Evolutionary conservation across 192 early-diverging fungal species (phyloP).

Genomic region (Backusella morwellensis): DNA sequence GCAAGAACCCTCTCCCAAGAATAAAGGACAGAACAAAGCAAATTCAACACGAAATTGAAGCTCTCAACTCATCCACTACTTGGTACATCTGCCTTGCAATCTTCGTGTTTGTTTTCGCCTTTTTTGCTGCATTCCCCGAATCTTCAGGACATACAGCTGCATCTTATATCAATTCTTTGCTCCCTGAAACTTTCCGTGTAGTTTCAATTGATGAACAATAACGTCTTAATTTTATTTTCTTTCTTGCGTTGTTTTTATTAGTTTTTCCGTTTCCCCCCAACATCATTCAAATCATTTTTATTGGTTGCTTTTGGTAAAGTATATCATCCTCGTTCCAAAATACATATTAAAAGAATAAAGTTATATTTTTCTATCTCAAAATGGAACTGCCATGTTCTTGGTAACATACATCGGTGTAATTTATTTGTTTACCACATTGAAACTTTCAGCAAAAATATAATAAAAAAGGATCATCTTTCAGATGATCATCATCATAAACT

Average conservation of each 20-base stretch:
- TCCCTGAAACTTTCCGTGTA: constrained; percentile 11
- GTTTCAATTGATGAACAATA: background rate
- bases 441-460: no score
- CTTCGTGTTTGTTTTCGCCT: background rate
- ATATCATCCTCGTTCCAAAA: no score
- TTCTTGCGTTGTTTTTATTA: background rate
- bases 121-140: constrained; percentile 14
- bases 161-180: constrained; percentile 20
- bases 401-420: no score
- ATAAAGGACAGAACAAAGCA: background rate
- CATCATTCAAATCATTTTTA: background rate
- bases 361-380: no score
- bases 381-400: no score
- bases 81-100: background rate
- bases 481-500: no score
- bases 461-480: no score
- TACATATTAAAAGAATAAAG: no score
- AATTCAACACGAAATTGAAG: background rate
- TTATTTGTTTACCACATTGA: no score
- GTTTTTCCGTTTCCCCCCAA: background rate
- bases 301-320: background rate
- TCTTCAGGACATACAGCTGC: constrained; percentile 14
- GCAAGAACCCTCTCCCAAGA: constrained; percentile 10
- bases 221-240: no score
- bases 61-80: background rate